A percentile compares a stretch with the other conserved stretches of the same genome.
Conservation (phyloP, 306 rosid species). For the Cucumis cinereus region DNA sequence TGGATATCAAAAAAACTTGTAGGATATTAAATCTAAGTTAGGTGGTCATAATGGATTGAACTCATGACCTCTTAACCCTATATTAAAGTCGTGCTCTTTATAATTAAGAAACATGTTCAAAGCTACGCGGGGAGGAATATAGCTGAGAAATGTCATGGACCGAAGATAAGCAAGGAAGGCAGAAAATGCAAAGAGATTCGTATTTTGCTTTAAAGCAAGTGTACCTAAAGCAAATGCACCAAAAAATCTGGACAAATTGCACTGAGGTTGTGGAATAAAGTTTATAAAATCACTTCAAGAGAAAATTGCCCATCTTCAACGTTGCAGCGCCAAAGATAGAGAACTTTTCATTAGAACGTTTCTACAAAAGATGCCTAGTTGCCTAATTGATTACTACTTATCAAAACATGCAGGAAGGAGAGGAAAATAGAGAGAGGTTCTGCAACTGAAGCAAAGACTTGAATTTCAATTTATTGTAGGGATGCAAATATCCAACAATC, state of each 20-base stretch:
- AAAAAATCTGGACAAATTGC: not conserved
- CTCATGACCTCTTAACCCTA: too few relatives aligned
- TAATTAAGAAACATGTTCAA: too few relatives aligned
- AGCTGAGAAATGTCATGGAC: not conserved
- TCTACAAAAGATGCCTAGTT: constrained; percentile 2
- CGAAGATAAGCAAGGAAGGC: not conserved
- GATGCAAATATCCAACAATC: not conserved
- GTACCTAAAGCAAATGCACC: not conserved
- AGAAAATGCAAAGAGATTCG: not conserved
- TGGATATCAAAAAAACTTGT: too few relatives aligned
- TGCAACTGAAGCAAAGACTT: not conserved
- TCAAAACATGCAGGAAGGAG: not conserved
- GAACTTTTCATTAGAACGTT: not conserved
- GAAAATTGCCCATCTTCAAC: not conserved
- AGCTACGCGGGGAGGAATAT: not conserved
- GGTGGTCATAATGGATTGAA: too few relatives aligned
- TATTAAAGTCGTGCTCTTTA: too few relatives aligned
- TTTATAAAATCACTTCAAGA: not conserved
- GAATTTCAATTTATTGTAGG: not conserved
- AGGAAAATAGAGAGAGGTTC: not conserved
- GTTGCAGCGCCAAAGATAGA: not conserved
- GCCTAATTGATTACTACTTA: not conserved
- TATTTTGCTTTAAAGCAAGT: not conserved
- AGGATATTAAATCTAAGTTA: too few relatives aligned
- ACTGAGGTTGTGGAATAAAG: not conserved